phyloP scores from a whole-genome alignment of 192 early-diverging fungal species.

The Gorgonomyces haynaldii region DNA sequence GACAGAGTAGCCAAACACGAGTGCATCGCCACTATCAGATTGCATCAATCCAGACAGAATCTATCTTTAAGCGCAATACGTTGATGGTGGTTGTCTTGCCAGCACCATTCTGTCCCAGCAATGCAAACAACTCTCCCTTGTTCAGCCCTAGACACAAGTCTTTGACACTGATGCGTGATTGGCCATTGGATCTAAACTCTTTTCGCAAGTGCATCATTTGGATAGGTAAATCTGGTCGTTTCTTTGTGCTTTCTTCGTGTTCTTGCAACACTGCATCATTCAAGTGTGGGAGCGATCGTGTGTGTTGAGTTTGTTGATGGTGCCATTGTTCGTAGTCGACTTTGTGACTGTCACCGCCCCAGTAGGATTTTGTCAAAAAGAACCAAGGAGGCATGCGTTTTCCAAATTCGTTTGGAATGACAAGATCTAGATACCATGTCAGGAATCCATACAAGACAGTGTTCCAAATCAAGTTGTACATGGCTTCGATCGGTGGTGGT shows the following conservation, averaged over 20 bases:
- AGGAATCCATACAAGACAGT: slow-evolving; percentile 34
- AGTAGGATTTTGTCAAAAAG: slow-evolving; percentile 44
- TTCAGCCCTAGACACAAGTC: slow-evolving; percentile 23
- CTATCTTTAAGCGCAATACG: not conserved
- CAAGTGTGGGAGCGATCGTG: too few species aligned
- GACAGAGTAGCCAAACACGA: slow-evolving; percentile 50
- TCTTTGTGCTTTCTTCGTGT: too few species aligned
- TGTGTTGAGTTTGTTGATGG: slow-evolving; percentile 41
- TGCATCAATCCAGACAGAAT: slow-evolving; percentile 66
- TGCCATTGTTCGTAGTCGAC: slow-evolving; percentile 19
- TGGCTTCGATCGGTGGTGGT: slow-evolving; percentile 42
- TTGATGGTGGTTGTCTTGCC: slow-evolving; percentile 73
- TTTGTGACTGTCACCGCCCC: slow-evolving; percentile 20
- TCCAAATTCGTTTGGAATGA: slow-evolving; percentile 59
- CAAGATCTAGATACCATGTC: slow-evolving; percentile 55
- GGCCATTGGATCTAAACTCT: too few species aligned
- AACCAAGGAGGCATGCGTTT: slow-evolving; percentile 29
- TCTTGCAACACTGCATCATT: too few species aligned
- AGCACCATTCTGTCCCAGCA: slow-evolving; percentile 66
- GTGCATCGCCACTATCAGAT: slow-evolving; percentile 52
- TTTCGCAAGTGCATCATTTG: too few species aligned
- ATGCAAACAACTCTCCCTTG: slow-evolving; percentile 42
- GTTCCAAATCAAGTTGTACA: slow-evolving; percentile 44
- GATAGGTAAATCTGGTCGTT: too few species aligned
- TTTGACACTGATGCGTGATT: slow-evolving; percentile 27